A percentile compares a stretch with the other conserved stretches of the same genome.
Conservation (phyloP, 2,329 filamentous ascomycete species). For the Sordariomycetes sp. region DNA sequence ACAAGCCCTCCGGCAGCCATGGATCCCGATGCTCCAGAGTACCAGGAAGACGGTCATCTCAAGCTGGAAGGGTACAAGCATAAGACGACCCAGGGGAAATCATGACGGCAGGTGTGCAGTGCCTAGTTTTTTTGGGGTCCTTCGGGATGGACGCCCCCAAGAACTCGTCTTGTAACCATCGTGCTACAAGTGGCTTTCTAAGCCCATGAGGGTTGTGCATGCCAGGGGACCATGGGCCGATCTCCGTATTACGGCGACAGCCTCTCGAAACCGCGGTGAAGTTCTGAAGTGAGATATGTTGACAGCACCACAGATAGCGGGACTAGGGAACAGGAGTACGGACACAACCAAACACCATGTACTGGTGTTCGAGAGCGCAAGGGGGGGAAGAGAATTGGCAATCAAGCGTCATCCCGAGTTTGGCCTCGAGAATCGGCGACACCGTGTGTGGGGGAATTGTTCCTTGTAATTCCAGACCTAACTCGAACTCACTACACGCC, state of each 20-base stretch:
- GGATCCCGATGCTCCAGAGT: conserved; percentile 10
- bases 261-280: background rate
- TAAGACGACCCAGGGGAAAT: conserved; percentile 9
- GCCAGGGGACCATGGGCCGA: too few species aligned
- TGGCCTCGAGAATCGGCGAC: conserved; percentile 67
- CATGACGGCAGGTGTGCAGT: background rate
- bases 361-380: background rate
- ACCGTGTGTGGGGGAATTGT: conserved; percentile 60
- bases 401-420: conserved; percentile 74
- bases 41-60: conserved; percentile 29
- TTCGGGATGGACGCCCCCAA: background rate
- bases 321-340: background rate
- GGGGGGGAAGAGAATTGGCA: conserved; percentile 48
- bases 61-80: conserved; percentile 40
- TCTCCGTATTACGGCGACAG: background rate
- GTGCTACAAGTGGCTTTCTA: background rate
- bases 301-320: background rate
- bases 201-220: background rate
- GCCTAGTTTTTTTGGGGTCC: background rate
- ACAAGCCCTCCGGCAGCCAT: conserved; percentile 9
- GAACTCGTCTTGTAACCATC: background rate
- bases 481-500: conserved; percentile 45
- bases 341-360: background rate
- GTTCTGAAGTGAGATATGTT: background rate
- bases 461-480: conserved; percentile 52